A percentile compares a stretch with the other conserved stretches of the same genome.
Evolutionary conservation across 768 basidiomycete genomes (phyloP).

Genomic region (Rubroboletus pulcherrimus): DNA sequence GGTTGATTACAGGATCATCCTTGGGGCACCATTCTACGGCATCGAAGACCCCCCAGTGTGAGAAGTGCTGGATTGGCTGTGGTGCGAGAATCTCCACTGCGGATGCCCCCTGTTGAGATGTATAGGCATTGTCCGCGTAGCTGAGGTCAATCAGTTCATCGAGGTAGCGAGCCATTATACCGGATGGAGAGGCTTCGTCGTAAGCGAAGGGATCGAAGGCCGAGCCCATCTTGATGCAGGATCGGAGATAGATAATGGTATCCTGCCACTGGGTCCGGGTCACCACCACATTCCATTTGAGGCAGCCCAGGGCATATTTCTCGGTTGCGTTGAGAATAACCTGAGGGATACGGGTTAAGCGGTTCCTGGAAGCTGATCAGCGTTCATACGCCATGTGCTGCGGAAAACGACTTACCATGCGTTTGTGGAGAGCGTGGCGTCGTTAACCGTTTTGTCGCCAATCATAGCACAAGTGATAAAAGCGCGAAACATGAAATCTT

Average conservation of each 20-base stretch:
- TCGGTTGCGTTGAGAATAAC: conserved; percentile 25
- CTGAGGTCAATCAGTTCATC: conserved; percentile 19
- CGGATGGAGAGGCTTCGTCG: conserved; percentile 11
- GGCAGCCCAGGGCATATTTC: conserved; percentile 13
- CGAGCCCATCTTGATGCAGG: conserved; percentile 25
- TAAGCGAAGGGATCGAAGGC: conserved; percentile 25
- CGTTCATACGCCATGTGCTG: not conserved
- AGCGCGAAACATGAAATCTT: conserved; percentile 34
- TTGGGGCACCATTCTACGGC: conserved; percentile 28
- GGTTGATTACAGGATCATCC: conserved; percentile 30
- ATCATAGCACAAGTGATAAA: conserved; percentile 36
- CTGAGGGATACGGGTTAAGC: conserved; percentile 20
- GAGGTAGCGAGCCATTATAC: conserved; percentile 17
- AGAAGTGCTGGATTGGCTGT: conserved; percentile 8
- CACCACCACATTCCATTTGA: conserved; percentile 25
- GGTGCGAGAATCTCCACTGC: conserved; percentile 12
- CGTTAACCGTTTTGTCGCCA: conserved; percentile 34
- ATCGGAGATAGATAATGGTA: conserved; percentile 19
- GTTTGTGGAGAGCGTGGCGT: conserved; percentile 27
- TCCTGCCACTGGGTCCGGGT: conserved; percentile 21
- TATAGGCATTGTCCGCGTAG: not conserved
- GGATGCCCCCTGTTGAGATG: not conserved
- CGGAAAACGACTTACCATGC: conserved; percentile 24
- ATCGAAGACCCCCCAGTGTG: conserved; percentile 11
- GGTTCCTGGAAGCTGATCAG: conserved; percentile 20